Percentiles rank a stretch among this genome's conserved stretches.
Evolutionary conservation across 352 stramenopile genomes (phyloP).

Genomic region (Chrysophaeum taylorii): DNA sequence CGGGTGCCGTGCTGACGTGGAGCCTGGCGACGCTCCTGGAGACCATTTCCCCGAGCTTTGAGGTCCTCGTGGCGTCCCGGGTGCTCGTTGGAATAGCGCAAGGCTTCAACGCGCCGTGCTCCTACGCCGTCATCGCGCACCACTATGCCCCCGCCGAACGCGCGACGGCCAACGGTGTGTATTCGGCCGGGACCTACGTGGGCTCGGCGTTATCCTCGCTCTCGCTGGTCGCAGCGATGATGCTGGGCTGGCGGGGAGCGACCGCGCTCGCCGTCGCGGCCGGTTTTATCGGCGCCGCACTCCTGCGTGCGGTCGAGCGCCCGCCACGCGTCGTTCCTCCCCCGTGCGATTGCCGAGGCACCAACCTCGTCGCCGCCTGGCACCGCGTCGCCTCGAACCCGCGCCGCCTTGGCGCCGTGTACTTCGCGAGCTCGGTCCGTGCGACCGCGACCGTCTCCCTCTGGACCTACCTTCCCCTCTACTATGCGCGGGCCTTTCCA

Average conservation of each 20-base stretch:
- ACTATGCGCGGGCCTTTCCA: constrained; percentile 31
- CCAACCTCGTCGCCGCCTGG: neutral
- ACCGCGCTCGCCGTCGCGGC: constrained; percentile 20
- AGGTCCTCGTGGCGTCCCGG: constrained; percentile 23
- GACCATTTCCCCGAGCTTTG: constrained; percentile 22
- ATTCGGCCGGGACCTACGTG: constrained; percentile 35
- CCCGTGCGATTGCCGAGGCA: too few relatives aligned
- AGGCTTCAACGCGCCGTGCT: constrained; percentile 29
- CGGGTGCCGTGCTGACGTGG: constrained; percentile 27
- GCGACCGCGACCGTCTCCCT: constrained; percentile 27
- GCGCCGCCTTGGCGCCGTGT: constrained; percentile 13
- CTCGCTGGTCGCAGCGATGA: constrained; percentile 24
- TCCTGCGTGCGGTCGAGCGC: constrained; percentile 27
- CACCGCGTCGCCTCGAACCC: neutral
- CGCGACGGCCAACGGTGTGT: constrained; percentile 35
- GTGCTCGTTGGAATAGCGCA: constrained; percentile 28
- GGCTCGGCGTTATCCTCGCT: constrained; percentile 30
- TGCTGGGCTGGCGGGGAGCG: constrained; percentile 31
- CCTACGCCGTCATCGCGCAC: constrained; percentile 22
- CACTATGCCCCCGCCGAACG: constrained; percentile 20
- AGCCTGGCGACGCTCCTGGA: constrained; percentile 20
- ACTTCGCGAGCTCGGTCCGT: constrained; percentile 24
- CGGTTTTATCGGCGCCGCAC: constrained; percentile 17
- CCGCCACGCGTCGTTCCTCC: too few relatives aligned
- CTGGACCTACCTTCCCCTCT: constrained; percentile 26